Conservation (phyloP, 768 basidiomycete species). For the Grammothele lineata region DNA sequence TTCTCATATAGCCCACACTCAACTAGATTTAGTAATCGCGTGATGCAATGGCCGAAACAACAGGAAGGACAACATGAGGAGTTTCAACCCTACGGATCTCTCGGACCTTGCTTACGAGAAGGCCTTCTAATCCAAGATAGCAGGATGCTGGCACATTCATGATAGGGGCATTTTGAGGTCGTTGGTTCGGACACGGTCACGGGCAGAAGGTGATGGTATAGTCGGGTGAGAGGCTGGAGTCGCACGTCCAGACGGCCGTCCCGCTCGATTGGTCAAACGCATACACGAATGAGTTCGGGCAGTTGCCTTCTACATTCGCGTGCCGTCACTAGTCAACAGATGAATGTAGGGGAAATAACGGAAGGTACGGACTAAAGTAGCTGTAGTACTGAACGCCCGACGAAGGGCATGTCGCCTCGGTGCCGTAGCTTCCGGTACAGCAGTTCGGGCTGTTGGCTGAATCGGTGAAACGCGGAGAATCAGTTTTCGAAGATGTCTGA, state of each 20-base stretch:
- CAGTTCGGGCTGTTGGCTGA: conserved; percentile 56
- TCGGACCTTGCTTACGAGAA: too few species aligned
- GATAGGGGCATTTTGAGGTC: too few species aligned
- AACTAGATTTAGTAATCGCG: too few species aligned
- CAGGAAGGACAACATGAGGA: too few species aligned
- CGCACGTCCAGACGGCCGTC: conserved; percentile 44
- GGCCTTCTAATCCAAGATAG: too few species aligned
- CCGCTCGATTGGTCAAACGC: conserved; percentile 46
- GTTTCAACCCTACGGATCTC: too few species aligned
- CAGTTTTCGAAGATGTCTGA: too few species aligned
- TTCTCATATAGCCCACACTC: too few species aligned
- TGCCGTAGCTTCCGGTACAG: conserved; percentile 53
- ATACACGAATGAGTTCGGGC: conserved; percentile 47
- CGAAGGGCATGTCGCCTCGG: conserved; percentile 51
- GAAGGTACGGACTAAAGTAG: conserved; percentile 41
- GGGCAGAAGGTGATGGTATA: conserved; percentile 49
- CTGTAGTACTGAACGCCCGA: conserved; percentile 38
- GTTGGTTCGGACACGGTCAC: too few species aligned
- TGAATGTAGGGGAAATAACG: neutral
- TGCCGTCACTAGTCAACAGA: neutral
- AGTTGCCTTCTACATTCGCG: conserved; percentile 32
- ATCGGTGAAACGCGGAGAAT: neutral
- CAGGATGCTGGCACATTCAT: too few species aligned
- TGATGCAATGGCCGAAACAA: too few species aligned
- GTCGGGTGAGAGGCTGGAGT: conserved; percentile 29